Conservation (phyloP, 495 filamentous ascomycete genomes). For the Cairneyella variabilis region DNA sequence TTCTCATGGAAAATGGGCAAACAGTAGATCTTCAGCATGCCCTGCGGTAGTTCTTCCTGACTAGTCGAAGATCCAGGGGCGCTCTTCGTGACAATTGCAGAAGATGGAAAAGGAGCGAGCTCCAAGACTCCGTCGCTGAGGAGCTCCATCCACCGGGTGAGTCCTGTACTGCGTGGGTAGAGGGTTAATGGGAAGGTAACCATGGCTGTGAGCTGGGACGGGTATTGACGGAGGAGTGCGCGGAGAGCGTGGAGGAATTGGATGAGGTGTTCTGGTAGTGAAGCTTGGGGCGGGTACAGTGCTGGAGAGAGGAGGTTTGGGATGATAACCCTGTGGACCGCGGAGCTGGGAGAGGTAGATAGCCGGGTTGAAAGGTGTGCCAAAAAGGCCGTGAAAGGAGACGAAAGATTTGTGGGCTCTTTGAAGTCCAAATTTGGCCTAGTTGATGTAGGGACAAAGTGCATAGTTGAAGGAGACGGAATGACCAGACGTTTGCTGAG, state of each 20-base stretch:
- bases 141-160: conserved; percentile 85
- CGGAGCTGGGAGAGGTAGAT: conserved; percentile 48
- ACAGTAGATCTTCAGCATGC: conserved; percentile 75
- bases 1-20: conserved; percentile 84
- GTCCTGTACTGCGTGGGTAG: conserved; percentile 70
- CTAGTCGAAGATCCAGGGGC: conserved; percentile 35
- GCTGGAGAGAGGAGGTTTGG: conserved; percentile 81
- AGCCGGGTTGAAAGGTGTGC: conserved; percentile 56
- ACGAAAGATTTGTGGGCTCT: conserved; percentile 23
- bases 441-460: conserved; percentile 47
- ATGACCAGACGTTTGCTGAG: conserved; percentile 76
- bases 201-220: conserved; percentile 64
- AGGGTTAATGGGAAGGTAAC: conserved; percentile 77
- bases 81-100: conserved; percentile 40
- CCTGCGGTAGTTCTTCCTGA: conserved; percentile 74
- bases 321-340: conserved; percentile 77
- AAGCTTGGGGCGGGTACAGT: conserved; percentile 65
- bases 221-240: conserved; percentile 64
- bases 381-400: conserved; percentile 64
- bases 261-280: conserved; percentile 66
- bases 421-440: conserved; percentile 27
- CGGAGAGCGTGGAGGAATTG: conserved; percentile 81
- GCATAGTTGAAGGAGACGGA: conserved; percentile 49
- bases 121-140: conserved; percentile 85
- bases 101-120: conserved; percentile 70